A percentile compares a stretch with the other conserved stretches of the same genome.
Conservation (phyloP, 2,329 filamentous ascomycete species). For the Claviceps purpurea region DNA sequence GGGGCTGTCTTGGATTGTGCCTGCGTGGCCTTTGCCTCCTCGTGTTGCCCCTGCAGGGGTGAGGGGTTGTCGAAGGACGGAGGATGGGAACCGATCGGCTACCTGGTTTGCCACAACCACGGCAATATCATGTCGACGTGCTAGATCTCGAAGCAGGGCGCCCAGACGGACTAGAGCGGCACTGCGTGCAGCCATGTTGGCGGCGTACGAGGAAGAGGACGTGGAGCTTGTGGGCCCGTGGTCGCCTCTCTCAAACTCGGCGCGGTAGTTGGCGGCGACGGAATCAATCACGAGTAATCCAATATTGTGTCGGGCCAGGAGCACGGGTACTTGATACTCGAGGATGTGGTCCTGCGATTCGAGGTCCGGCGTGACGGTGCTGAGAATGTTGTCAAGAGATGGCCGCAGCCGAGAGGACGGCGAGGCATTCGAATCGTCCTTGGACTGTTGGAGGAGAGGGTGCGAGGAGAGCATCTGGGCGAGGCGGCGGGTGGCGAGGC, state of each 20-base stretch:
- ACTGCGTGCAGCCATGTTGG: slow-evolving; percentile 61
- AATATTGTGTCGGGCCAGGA: slow-evolving; percentile 60
- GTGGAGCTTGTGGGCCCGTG: slow-evolving; percentile 12
- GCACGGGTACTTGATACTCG: slow-evolving; percentile 79
- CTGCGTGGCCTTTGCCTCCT: not conserved
- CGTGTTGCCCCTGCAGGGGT: not conserved
- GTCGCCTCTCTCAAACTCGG: slow-evolving; percentile 58
- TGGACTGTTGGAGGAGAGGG: slow-evolving; percentile 36
- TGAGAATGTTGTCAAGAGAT: slow-evolving; percentile 63
- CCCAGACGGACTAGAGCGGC: slow-evolving; percentile 67
- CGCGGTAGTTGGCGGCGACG: slow-evolving; percentile 89
- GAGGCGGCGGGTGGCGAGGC: slow-evolving; percentile 69
- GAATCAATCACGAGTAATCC: slow-evolving; percentile 82
- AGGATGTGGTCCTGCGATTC: slow-evolving; percentile 94
- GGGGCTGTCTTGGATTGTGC: slow-evolving; percentile 32
- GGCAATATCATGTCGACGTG: slow-evolving; percentile 60
- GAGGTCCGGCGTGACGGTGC: slow-evolving; percentile 74
- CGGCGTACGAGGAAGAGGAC: slow-evolving; percentile 21
- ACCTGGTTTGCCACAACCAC: slow-evolving; percentile 94
- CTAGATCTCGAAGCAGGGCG: slow-evolving; percentile 61
- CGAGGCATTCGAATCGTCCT: slow-evolving; percentile 6
- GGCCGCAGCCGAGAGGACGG: slow-evolving; percentile 23
- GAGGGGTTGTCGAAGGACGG: slow-evolving; percentile 3
- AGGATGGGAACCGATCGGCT: slow-evolving; percentile 60
- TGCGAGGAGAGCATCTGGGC: slow-evolving; percentile 62